Percentiles rank a stretch among this genome's conserved stretches.
phyloP scores from a whole-genome alignment of 2,329 filamentous ascomycete species.

The Cladobotryum protrusum region DNA sequence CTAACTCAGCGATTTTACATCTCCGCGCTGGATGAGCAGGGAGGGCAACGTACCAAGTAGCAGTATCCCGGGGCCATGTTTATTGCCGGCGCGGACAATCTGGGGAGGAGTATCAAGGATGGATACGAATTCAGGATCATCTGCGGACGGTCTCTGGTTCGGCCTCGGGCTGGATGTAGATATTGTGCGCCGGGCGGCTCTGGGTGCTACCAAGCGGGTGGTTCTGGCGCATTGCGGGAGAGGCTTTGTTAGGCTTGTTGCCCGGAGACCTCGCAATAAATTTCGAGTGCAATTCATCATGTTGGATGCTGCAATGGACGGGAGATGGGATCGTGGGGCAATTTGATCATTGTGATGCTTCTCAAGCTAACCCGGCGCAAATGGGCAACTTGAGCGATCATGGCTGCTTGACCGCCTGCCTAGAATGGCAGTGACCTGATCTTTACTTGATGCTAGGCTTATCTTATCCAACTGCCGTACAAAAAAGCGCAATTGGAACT shows the following conservation, averaged over 20 bases:
- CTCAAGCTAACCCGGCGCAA: too few relatives aligned
- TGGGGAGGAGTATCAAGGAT: conserved; percentile 80
- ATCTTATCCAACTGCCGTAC: too few relatives aligned
- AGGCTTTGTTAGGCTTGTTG: conserved; percentile 1
- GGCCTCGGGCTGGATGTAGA: conserved; percentile 15
- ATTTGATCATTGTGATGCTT: too few relatives aligned
- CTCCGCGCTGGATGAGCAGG: not conserved
- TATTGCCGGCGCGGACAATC: conserved; percentile 66
- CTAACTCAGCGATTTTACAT: too few relatives aligned
- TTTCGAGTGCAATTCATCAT: conserved; percentile 23
- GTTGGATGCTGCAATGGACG: not conserved
- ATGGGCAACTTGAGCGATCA: too few relatives aligned
- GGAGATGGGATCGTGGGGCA: too few relatives aligned
- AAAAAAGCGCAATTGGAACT: too few relatives aligned
- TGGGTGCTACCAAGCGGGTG: conserved; percentile 3
- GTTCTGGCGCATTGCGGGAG: conserved; percentile 5
- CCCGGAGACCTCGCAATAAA: conserved; percentile 22
- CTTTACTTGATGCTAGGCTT: not conserved
- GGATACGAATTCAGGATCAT: conserved; percentile 75
- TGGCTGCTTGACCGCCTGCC: conserved; percentile 14
- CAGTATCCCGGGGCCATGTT: conserved; percentile 73
- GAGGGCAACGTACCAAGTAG: conserved; percentile 53
- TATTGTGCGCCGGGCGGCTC: conserved; percentile 8
- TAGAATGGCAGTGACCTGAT: not conserved
- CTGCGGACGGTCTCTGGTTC: conserved; percentile 48